These are phyloP conservation scores for Hypoxylon rubiginosum DNA, from an alignment of 2,329 filamentous ascomycete genomes.

Conservation along the genomic window DNA sequence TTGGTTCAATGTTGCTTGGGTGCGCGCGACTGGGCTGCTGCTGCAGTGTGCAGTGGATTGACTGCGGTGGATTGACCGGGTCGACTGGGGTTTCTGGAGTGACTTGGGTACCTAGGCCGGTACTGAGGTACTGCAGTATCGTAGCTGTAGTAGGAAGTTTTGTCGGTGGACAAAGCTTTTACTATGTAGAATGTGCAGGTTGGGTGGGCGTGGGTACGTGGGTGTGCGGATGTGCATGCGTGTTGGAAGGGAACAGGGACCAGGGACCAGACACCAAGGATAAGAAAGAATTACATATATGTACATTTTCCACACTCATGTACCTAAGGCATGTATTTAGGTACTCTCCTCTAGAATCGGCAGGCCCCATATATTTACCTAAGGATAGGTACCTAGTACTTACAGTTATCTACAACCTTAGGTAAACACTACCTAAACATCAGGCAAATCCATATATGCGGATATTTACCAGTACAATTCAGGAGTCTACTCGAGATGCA, in stretches of 20 bases:
- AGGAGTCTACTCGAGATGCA: background rate
- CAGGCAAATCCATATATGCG: too few relatives aligned
- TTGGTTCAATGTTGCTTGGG: too few relatives aligned
- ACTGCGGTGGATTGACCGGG: background rate
- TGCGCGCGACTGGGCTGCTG: too few relatives aligned
- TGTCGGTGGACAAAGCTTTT: background rate
- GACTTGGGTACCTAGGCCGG: background rate
- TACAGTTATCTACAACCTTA: too few relatives aligned
- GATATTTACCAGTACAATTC: too few relatives aligned
- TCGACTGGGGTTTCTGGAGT: background rate
- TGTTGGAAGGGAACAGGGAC: slow-evolving; percentile 24
- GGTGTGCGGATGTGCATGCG: slow-evolving; percentile 23
- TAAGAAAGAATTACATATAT: background rate
- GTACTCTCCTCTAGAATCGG: too few relatives aligned
- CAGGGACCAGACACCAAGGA: slow-evolving; percentile 28
- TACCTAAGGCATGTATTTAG: background rate
- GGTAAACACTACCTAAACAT: too few relatives aligned
- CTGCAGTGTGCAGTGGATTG: too few relatives aligned
- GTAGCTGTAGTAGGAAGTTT: background rate
- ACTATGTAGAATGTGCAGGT: too few relatives aligned
- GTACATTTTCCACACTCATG: background rate
- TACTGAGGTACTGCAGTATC: background rate
- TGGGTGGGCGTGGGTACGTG: background rate
- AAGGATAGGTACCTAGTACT: too few relatives aligned
- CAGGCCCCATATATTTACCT: too few relatives aligned